A percentile compares a stretch with the other conserved stretches of the same genome.
These are phyloP conservation scores for Schoenoplectus tabernaemontani DNA, from an alignment of 202 grass and related monocot species.

Conservation along the genomic window DNA sequence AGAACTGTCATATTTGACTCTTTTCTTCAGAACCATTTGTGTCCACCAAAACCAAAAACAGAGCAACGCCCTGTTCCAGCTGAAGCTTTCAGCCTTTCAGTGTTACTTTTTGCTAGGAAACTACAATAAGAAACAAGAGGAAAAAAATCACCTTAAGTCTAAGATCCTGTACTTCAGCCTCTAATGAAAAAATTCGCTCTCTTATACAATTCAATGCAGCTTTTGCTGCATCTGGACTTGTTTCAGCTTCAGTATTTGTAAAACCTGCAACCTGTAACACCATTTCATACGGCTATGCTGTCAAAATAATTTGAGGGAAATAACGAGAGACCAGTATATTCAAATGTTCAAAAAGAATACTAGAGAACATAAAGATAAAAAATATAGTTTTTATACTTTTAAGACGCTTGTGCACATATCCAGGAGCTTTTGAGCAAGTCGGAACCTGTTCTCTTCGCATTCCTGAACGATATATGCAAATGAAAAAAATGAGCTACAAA, in stretches of 20 bases:
- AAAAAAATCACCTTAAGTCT: slow-evolving; percentile 48
- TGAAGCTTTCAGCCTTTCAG: not conserved
- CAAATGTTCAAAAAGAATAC: not conserved
- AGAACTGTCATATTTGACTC: not conserved
- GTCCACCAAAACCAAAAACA: not conserved
- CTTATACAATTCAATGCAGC: slow-evolving; percentile 54
- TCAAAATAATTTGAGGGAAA: slow-evolving; percentile 16
- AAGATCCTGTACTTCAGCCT: slow-evolving; percentile 56
- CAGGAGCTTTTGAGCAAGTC: slow-evolving; percentile 51
- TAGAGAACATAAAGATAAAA: not conserved
- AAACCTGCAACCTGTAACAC: slow-evolving; percentile 62
- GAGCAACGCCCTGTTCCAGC: not conserved
- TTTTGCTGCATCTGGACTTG: slow-evolving; percentile 48
- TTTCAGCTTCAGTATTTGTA: slow-evolving; percentile 27
- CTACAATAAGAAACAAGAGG: not conserved
- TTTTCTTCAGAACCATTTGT: not conserved
- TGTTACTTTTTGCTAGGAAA: not conserved
- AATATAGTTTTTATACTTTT: slow-evolving; percentile 41
- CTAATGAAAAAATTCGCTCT: slow-evolving; percentile 42
- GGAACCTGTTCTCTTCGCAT: slow-evolving; percentile 53
- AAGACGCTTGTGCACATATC: slow-evolving; percentile 53
- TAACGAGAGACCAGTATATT: not conserved
- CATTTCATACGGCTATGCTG: not conserved
- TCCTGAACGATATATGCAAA: slow-evolving; percentile 43
- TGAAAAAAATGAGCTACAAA: slow-evolving; percentile 11